Percentiles rank a stretch among this genome's conserved stretches.
phyloP scores from a whole-genome alignment of 257 asterid genomes.

The Mentha longifolia region DNA sequence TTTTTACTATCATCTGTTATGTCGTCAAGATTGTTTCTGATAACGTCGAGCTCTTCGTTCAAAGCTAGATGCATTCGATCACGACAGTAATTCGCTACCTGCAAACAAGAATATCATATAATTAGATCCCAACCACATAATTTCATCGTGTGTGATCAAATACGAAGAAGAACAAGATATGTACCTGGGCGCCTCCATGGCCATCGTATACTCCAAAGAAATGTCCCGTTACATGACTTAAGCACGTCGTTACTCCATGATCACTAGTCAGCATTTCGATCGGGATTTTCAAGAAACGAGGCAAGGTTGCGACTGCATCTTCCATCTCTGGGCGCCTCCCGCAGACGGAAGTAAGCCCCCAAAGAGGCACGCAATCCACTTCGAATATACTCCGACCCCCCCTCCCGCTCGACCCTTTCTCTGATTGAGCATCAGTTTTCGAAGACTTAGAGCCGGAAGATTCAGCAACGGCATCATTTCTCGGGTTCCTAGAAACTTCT shows the following conservation, averaged over 20 bases:
- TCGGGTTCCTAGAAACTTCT: slow-evolving; percentile 32
- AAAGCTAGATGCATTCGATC: slow-evolving; percentile 75
- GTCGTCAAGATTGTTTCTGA: slow-evolving; percentile 41
- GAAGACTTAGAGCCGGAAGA: slow-evolving; percentile 47
- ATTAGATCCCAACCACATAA: neutral
- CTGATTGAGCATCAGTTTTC: slow-evolving; percentile 36
- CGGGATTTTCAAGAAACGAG: slow-evolving; percentile 75
- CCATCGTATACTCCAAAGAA: slow-evolving; percentile 98
- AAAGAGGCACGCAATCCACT: slow-evolving; percentile 82
- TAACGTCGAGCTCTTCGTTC: slow-evolving; percentile 63
- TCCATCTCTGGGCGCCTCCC: slow-evolving; percentile 99
- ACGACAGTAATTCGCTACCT: slow-evolving; percentile 93
- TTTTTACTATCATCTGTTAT: slow-evolving; percentile 1
- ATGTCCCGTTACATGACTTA: slow-evolving; percentile 82
- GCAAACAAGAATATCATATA: slow-evolving; percentile 21
- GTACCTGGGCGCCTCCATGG: slow-evolving; percentile 96
- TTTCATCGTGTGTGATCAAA: neutral
- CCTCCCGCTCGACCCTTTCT: slow-evolving; percentile 41
- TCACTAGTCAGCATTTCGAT: slow-evolving; percentile 65
- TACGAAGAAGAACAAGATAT: slow-evolving; percentile 7
- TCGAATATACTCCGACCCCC: slow-evolving; percentile 72
- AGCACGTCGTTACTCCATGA: slow-evolving; percentile 39
- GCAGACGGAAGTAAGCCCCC: slow-evolving; percentile 82
- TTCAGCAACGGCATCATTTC: slow-evolving; percentile 37
- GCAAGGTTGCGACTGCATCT: slow-evolving; percentile 70